Base-by-base conservation (phyloP, 169 alveolate species). In the Prorocentrum cordatum region DNA sequence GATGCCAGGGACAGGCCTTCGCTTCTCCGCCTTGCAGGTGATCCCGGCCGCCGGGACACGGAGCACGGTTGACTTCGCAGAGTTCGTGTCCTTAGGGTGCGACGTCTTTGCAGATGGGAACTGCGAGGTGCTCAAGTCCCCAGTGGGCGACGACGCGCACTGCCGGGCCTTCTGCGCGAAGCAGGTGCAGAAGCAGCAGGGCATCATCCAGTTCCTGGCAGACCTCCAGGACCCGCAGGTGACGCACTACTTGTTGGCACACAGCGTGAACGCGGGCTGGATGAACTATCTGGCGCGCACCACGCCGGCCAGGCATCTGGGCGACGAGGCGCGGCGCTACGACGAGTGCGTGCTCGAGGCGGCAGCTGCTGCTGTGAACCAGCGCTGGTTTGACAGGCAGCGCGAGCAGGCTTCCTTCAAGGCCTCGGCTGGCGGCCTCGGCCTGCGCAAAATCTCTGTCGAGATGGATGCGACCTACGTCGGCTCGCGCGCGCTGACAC, bases 211-310 rank as follows among this genome's bases (percentile, higher is more conserved):
- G 3, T 42, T 32, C 10, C 35, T 70, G n/a, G 64, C 64, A 4
- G 62, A 45, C 24, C 26, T 70, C 18, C 61, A 24, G n/a, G 82
- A 70, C 27, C 64, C 64, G 7, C 82, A 70, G 32, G 39, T 10
- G 12, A 62, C 29, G 42, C 39, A 26, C 35, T 70, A 70, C 22
- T 20, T 38, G 33, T 39, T 70, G 35, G 64, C 64, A 31, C 29
- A 31, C 38, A 39, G 38, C 26, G n/a, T 61, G n/a, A 26, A 26
- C 1, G 82, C 61, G 1, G 50, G 62, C 39, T 62, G 82, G 82
- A 70, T 70, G 82, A 70, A 27, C 3, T 70, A 70, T 27, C 39
- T 70, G 50, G 33, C 64, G n/a, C 82, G 82, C 82, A 70, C 82
- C 27, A 70, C 82, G 42, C 82, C 64, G 7, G 7, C 4, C 24